Evolutionary conservation across 2,329 filamentous ascomycete species (phyloP).

Genomic region (Botrytis byssoidea): DNA sequence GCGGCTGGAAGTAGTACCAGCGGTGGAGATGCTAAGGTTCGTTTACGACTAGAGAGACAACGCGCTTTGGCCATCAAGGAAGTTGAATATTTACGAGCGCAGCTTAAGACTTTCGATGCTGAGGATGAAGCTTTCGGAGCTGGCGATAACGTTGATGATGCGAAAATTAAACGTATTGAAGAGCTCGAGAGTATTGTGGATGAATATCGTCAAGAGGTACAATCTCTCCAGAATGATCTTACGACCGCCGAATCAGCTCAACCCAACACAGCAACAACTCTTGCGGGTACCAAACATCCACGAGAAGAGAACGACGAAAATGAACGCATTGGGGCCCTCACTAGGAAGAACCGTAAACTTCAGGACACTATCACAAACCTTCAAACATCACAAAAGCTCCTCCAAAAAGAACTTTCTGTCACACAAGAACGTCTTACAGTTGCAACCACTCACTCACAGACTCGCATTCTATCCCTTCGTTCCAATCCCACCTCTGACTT

Average conservation of each 20-base stretch:
- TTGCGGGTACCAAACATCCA: constrained; percentile 61
- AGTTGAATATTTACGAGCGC: constrained; percentile 88
- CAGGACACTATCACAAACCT: constrained; percentile 72
- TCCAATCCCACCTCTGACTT: constrained; percentile 88
- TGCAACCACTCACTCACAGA: constrained; percentile 66
- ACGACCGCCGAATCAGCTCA: constrained; percentile 56
- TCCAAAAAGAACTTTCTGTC: constrained; percentile 74
- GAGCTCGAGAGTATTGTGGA: constrained; percentile 86
- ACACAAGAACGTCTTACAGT: constrained; percentile 69
- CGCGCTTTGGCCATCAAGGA: constrained; percentile 84
- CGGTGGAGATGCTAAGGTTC: constrained; percentile 61
- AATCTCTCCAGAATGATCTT: constrained; percentile 72
- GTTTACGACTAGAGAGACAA: constrained; percentile 79
- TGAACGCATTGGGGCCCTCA: constrained; percentile 75
- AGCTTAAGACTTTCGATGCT: constrained; percentile 82
- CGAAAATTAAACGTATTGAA: constrained; percentile 70
- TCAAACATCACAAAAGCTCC: constrained; percentile 66
- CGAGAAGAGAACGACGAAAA: constrained; percentile 57
- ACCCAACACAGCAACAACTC: constrained; percentile 41
- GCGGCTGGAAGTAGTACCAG: constrained; percentile 43
- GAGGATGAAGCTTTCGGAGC: constrained; percentile 87
- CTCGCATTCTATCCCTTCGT: constrained; percentile 79
- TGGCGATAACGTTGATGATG: constrained; percentile 68
- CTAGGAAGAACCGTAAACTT: constrained; percentile 82
- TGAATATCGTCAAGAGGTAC: constrained; percentile 78